A percentile compares a stretch with the other conserved stretches of the same genome.
Evolutionary conservation across 148 eudicot genomes (phyloP).

Genomic region (Arctostaphylos glauca): DNA sequence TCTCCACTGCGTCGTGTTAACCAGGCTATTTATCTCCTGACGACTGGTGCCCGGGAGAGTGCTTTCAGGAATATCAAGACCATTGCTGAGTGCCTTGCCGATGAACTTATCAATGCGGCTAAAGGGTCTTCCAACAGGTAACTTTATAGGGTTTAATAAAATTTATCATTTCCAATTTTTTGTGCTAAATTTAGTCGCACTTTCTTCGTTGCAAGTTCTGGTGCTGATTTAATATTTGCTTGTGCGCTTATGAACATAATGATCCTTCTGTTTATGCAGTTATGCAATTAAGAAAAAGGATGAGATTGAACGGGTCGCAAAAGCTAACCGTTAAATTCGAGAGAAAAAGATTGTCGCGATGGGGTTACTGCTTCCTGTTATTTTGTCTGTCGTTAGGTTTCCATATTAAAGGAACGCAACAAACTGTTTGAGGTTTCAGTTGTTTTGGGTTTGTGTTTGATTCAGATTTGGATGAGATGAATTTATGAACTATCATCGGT

Average conservation of each 20-base stretch:
- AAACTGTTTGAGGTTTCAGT: neutral
- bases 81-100: constrained; percentile 32
- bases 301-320: constrained; percentile 24
- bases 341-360: neutral
- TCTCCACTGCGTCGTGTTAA: constrained; percentile 33
- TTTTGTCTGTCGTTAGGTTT: neutral
- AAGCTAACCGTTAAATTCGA: constrained; percentile 18
- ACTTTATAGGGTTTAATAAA: neutral
- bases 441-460: neutral
- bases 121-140: constrained; percentile 37
- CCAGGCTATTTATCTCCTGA: constrained; percentile 31
- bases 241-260: neutral
- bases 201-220: neutral
- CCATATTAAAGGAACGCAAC: neutral
- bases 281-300: constrained; percentile 24
- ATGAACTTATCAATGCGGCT: constrained; percentile 33
- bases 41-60: constrained; percentile 36
- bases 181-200: neutral
- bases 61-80: constrained; percentile 34
- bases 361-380: neutral
- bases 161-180: neutral
- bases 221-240: neutral
- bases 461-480: neutral
- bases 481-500: neutral
- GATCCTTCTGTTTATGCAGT: neutral